Evolutionary conservation across 192 early-diverging fungal species (phyloP), one percentile per base, ranked within the genome.

Genomic region (Entomortierella parvispora): DNA sequence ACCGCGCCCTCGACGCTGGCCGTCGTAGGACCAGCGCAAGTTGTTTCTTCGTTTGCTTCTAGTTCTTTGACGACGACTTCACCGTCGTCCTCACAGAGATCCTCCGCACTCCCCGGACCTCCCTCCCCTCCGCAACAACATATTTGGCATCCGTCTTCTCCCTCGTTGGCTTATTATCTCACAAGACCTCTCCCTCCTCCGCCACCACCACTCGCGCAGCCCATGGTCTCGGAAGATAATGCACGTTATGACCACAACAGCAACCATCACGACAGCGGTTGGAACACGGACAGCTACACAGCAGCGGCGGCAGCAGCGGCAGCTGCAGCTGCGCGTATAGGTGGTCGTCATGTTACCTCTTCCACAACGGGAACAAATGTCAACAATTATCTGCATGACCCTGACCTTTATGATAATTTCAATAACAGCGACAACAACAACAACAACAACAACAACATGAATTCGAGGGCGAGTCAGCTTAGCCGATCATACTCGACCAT

Each of bases 131-230:
- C n/a, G n/a, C n/a, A n/a, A n/a, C n/a, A 22, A 37, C 54, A 45
- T 2, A 42, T 54, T n/a, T 68, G 66, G 66, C 15, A 68, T 20
- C 50, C 58, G 3, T 34, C 42, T 0, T 69, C 58, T 10, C 51
- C 68, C 8, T 62, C 60, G 11, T 46, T 45, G 8, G 69, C 22
- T n/a, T 34, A 54, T 31, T 63, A 71, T 33, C 42, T 58, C 31
- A 69, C 57, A 6, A 5, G 37, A 9, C 37, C 37, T 40, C 37
- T 12, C 37, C 37, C 37, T 9, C 7, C 37, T 5, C 37, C 37
- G 37, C 12, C 37, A 40, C 37, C 5, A 40, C 12, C 37, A 12
- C 37, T 40, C 37, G 7, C 12, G n/a, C n/a, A n/a, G n/a, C n/a
- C n/a, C n/a, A n/a, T n/a, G n/a, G n/a, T n/a, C n/a, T n/a, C n/a